Conservation (phyloP, 2,329 filamentous ascomycete species). For the Aureobasidium uvarum region DNA sequence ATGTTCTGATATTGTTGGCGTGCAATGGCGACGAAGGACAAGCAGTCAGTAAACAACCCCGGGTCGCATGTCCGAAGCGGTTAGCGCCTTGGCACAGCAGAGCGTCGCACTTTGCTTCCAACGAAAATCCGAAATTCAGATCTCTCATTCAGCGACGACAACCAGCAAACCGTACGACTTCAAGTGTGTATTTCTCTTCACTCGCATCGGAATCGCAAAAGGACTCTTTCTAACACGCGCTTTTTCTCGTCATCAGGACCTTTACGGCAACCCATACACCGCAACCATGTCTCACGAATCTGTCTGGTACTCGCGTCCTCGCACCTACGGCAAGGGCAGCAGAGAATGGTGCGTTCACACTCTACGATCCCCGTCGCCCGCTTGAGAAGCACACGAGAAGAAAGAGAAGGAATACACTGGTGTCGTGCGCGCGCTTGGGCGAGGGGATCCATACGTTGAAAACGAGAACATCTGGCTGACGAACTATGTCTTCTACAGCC, state of each 20-base stretch:
- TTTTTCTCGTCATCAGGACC: slow-evolving; percentile 21
- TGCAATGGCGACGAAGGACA: neutral
- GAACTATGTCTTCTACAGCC: slow-evolving; percentile 51
- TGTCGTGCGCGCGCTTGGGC: neutral
- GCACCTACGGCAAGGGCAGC: slow-evolving; percentile 95
- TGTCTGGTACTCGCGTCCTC: slow-evolving; percentile 98
- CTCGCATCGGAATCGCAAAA: slow-evolving; percentile 4
- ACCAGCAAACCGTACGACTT: slow-evolving; percentile 26
- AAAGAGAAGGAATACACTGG: slow-evolving; percentile 1
- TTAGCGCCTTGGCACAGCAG: slow-evolving; percentile 8
- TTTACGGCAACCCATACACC: slow-evolving; percentile 32
- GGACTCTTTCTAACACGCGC: slow-evolving; percentile 20
- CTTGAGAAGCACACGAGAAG: slow-evolving; percentile 9
- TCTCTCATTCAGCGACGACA: slow-evolving; percentile 24
- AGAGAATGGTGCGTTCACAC: slow-evolving; percentile 74
- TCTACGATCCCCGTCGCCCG: neutral
- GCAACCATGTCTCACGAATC: slow-evolving; percentile 85
- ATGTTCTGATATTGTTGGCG: neutral
- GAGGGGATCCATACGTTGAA: neutral
- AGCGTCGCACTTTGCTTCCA: slow-evolving; percentile 2
- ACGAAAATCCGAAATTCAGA: slow-evolving; percentile 8
- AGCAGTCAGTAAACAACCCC: slow-evolving; percentile 12
- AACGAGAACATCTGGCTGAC: slow-evolving; percentile 33
- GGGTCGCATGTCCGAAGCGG: neutral
- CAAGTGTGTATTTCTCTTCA: slow-evolving; percentile 24